These are phyloP conservation scores for Myxozyma lipomycoides DNA, from an alignment of 805 yeast genomes.

Conservation along the genomic window DNA sequence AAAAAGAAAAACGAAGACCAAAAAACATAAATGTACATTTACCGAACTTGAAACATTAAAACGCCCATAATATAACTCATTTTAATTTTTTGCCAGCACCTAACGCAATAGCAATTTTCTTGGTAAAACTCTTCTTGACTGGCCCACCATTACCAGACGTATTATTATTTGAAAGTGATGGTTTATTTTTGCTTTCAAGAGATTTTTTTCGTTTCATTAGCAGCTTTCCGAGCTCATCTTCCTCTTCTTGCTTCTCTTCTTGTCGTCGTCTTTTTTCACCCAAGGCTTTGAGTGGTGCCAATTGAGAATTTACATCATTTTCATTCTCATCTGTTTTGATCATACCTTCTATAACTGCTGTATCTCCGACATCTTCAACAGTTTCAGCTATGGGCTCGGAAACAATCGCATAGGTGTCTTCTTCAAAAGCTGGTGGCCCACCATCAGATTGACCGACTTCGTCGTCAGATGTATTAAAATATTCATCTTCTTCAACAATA, in stretches of 20 bases:
- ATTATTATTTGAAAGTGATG: neutral
- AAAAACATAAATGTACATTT: no score
- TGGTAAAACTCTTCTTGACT: neutral
- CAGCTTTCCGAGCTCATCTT: slow-evolving; percentile 19
- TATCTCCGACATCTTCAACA: slow-evolving; percentile 1
- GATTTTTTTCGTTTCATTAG: slow-evolving; percentile 9
- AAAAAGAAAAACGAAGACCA: neutral
- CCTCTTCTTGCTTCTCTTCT: slow-evolving; percentile 9
- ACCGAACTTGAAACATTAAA: neutral
- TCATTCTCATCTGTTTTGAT: neutral
- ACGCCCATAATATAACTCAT: neutral
- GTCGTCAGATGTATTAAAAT: slow-evolving; percentile 29
- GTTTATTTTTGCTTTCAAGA: neutral
- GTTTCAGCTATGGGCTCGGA: neutral
- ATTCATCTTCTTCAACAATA: slow-evolving; percentile 25
- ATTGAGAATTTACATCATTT: neutral
- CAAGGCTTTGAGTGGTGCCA: slow-evolving; percentile 1
- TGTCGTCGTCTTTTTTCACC: slow-evolving; percentile 24
- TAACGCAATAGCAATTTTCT: slow-evolving; percentile 6
- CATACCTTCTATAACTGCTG: slow-evolving; percentile 3
- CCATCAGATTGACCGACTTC: slow-evolving; percentile 5
- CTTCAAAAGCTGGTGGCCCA: neutral
- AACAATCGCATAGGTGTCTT: neutral
- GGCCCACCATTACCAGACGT: neutral
- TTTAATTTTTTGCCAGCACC: slow-evolving; percentile 7